These are phyloP conservation scores for Umbellularia californica DNA, from an alignment of 164 flowering plant species.

Conservation along the genomic window DNA sequence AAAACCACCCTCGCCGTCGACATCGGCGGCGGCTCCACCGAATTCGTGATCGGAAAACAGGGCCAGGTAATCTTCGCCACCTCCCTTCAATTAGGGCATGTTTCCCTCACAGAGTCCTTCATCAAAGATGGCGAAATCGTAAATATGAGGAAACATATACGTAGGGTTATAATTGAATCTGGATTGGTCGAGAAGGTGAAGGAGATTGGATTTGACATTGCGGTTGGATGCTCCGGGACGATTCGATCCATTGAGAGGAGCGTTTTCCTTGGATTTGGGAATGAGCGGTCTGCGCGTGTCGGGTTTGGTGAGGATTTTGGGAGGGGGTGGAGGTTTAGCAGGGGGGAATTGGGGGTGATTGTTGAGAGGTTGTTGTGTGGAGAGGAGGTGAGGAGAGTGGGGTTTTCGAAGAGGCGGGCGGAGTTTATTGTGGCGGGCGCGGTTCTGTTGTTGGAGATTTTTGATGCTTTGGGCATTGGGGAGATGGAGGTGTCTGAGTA, in stretches of 20 bases:
- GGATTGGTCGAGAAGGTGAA: slow-evolving; percentile 42
- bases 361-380: slow-evolving; percentile 38
- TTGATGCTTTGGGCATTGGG: slow-evolving; percentile 50
- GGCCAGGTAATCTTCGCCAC: slow-evolving; percentile 41
- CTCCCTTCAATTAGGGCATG: slow-evolving; percentile 65
- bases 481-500: slow-evolving; percentile 69
- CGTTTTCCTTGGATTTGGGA: slow-evolving; percentile 23
- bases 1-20: slow-evolving; percentile 42
- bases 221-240: slow-evolving; percentile 59
- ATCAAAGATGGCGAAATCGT: slow-evolving; percentile 22
- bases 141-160: slow-evolving; percentile 37
- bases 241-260: slow-evolving; percentile 45
- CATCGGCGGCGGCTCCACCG: slow-evolving; percentile 78
- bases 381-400: slow-evolving; percentile 29
- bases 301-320: slow-evolving; percentile 12
- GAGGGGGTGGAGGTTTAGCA: slow-evolving; percentile 56
- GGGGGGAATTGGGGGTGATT: slow-evolving; percentile 40
- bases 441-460: slow-evolving; percentile 62
- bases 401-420: slow-evolving; percentile 52
- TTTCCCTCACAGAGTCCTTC: slow-evolving; percentile 47
- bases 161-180: slow-evolving; percentile 31
- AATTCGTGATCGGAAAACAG: slow-evolving; percentile 41
- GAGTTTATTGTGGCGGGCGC: slow-evolving; percentile 67
- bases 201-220: slow-evolving; percentile 40
- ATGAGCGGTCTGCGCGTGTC: slow-evolving; percentile 1